Evolutionary conservation across 139 green algal species (phyloP).

Genomic region (Trebouxia sp.): DNA sequence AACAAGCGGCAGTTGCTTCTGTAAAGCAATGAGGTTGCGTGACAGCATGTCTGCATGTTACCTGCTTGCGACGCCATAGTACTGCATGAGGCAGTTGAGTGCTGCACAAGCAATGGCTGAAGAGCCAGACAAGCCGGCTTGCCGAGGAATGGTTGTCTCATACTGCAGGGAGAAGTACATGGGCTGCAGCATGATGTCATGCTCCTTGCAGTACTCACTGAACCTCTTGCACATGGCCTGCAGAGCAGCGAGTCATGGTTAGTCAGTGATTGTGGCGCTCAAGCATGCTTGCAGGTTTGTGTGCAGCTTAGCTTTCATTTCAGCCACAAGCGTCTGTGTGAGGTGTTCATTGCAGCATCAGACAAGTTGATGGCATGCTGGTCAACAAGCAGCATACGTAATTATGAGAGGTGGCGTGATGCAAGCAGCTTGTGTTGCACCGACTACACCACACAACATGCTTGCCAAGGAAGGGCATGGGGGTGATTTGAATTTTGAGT

Average conservation of each 20-base stretch:
- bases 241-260: not conserved
- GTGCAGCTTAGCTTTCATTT: too few species aligned
- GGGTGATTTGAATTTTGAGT: not conserved
- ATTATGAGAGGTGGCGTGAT: not conserved
- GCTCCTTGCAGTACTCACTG: conserved; percentile 56
- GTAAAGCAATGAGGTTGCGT: not conserved
- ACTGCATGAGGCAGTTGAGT: conserved; percentile 81
- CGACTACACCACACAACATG: not conserved
- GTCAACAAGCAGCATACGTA: too few species aligned
- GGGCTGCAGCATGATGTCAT: conserved; percentile 48
- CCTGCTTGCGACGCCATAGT: conserved; percentile 60
- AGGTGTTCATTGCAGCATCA: too few species aligned
- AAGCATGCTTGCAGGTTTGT: not conserved
- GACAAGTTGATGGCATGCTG: too few species aligned
- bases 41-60: not conserved
- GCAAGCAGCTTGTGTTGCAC: not conserved
- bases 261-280: not conserved
- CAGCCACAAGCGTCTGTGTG: too few species aligned
- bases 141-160: conserved; percentile 82
- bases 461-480: not conserved
- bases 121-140: conserved; percentile 84
- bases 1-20: not conserved
- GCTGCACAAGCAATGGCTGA: conserved; percentile 85
- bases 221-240: conserved; percentile 77
- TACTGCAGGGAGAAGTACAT: conserved; percentile 79